Conservation (phyloP, 2,329 filamentous ascomycete species). For the Herpotrichia juniperi region DNA sequence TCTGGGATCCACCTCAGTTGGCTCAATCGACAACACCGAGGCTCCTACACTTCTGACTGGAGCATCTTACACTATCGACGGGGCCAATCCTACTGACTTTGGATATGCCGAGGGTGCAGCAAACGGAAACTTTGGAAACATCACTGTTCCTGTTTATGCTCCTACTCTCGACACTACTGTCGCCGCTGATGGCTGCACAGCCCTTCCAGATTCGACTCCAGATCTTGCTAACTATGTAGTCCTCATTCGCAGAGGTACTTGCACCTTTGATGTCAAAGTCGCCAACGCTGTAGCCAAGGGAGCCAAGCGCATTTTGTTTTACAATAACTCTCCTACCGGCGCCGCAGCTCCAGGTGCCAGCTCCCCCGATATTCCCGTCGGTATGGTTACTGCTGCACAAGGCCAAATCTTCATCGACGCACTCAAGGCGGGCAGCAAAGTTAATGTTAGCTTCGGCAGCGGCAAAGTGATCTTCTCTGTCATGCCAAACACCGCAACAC, state of each 20-base stretch:
- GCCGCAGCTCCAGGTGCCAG: neutral
- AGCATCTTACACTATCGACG: slow-evolving; percentile 38
- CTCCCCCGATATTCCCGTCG: slow-evolving; percentile 2
- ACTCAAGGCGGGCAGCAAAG: neutral
- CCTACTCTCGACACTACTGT: slow-evolving; percentile 57
- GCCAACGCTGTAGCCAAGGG: slow-evolving; percentile 60
- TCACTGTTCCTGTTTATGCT: slow-evolving; percentile 32
- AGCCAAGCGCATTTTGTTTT: slow-evolving; percentile 66
- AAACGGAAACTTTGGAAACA: slow-evolving; percentile 26
- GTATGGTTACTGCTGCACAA: slow-evolving; percentile 29
- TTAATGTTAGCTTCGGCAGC: neutral
- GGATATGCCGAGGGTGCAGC: slow-evolving; percentile 40
- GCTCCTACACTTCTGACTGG: slow-evolving; percentile 42
- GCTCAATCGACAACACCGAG: slow-evolving; percentile 49
- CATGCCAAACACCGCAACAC: slow-evolving; percentile 35
- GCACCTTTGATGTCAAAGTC: slow-evolving; percentile 62
- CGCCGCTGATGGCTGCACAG: slow-evolving; percentile 58
- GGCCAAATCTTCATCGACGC: neutral
- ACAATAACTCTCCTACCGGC: slow-evolving; percentile 54
- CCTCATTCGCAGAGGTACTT: slow-evolving; percentile 65
- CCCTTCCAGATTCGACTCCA: slow-evolving; percentile 60
- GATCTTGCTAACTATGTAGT: slow-evolving; percentile 65
- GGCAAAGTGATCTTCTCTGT: neutral
- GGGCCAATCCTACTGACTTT: slow-evolving; percentile 24
- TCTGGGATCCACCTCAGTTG: slow-evolving; percentile 18